Conservation (phyloP, 176 grass and related monocot genomes). For the Musa troglodytarum region DNA sequence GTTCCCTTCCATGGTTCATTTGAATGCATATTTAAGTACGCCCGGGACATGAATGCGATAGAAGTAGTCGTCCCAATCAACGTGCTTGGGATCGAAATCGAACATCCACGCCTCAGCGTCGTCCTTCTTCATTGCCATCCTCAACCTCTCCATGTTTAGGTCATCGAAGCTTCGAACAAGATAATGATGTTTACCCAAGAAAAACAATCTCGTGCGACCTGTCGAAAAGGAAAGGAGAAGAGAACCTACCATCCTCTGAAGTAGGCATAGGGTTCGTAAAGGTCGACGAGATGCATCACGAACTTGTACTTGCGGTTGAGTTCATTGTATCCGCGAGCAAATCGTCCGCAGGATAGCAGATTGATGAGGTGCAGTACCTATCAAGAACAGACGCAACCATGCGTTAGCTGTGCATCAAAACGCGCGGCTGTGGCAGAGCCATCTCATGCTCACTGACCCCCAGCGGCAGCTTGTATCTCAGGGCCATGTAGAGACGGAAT, state of each 20-base stretch:
- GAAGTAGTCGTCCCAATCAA: slow-evolving; percentile 34
- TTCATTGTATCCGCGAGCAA: slow-evolving; percentile 15
- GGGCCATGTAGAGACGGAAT: slow-evolving; percentile 55
- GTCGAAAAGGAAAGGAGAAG: background rate
- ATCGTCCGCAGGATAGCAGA: slow-evolving; percentile 7
- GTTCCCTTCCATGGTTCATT: slow-evolving; percentile 9
- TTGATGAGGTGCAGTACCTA: slow-evolving; percentile 35
- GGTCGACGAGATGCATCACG: slow-evolving; percentile 51
- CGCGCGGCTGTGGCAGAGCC: background rate
- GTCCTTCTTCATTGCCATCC: slow-evolving; percentile 5
- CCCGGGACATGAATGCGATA: slow-evolving; percentile 20
- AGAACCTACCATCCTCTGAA: slow-evolving; percentile 40
- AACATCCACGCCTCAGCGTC: background rate
- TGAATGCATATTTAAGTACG: slow-evolving; percentile 12
- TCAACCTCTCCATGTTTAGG: slow-evolving; percentile 28
- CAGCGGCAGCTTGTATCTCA: slow-evolving; percentile 50
- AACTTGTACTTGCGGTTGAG: slow-evolving; percentile 34
- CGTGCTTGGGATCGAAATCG: slow-evolving; percentile 25
- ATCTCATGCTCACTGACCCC: background rate
- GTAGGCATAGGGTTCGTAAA: slow-evolving; percentile 51
- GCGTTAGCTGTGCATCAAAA: too few species aligned
- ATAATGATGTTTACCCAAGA: too few species aligned
- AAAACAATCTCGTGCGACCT: background rate
- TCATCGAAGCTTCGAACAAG: slow-evolving; percentile 29
- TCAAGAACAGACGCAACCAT: too few species aligned